Evolutionary conservation across 148 eudicot species (phyloP).

Genomic region (Silene conica): DNA sequence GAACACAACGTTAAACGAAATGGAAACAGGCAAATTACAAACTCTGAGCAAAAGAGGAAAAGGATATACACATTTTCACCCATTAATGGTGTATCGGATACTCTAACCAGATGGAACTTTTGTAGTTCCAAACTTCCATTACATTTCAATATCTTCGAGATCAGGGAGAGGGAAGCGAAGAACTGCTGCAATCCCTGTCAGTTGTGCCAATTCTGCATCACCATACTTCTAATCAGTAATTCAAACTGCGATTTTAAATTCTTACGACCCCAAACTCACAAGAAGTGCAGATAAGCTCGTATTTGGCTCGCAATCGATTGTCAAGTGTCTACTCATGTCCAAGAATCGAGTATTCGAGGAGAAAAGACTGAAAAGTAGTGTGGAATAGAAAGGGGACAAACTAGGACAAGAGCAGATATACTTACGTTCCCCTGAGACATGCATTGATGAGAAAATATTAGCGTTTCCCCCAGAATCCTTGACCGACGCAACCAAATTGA

Average conservation of each 20-base stretch:
- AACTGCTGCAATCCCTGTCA: constrained; percentile 93
- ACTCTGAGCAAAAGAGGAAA: not conserved
- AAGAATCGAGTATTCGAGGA: not conserved
- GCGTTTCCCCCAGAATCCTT: constrained; percentile 72
- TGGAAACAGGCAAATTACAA: not conserved
- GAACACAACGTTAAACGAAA: not conserved
- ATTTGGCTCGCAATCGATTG: too few relatives aligned
- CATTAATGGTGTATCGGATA: not conserved
- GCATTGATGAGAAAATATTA: constrained; percentile 90
- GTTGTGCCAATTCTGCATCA: constrained; percentile 73
- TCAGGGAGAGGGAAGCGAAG: constrained; percentile 98
- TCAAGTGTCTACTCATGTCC: not conserved
- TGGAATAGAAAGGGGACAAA: constrained; percentile 5
- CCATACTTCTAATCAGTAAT: constrained; percentile 6
- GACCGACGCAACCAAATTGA: constrained; percentile 63
- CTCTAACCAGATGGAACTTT: too few relatives aligned
- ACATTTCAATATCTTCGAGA: constrained; percentile 94
- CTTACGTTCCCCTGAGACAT: constrained; percentile 98
- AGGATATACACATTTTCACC: constrained; percentile 13
- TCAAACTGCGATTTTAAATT: too few relatives aligned
- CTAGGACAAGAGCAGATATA: constrained; percentile 5
- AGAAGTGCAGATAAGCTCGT: too few relatives aligned
- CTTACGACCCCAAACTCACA: not conserved
- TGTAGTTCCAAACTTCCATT: constrained; percentile 6
- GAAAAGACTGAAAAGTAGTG: not conserved